These are phyloP conservation scores for Geranomyces variabilis DNA, from an alignment of 192 early-diverging fungal species.

Conservation along the genomic window DNA sequence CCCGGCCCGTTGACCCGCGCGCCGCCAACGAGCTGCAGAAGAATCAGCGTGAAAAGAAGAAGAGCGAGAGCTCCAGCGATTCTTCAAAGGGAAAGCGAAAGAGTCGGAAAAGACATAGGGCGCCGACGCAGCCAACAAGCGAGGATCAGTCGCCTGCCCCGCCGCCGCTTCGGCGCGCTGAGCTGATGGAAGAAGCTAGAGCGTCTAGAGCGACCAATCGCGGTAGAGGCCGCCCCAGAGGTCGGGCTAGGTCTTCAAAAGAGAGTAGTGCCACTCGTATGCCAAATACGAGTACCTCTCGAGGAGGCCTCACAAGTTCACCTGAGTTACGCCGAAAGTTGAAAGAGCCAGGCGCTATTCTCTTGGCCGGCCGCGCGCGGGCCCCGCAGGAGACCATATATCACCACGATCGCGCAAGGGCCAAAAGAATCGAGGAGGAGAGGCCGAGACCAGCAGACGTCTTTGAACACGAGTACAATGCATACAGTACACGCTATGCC, in stretches of 20 bases:
- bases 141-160: too few relatives aligned
- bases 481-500: not conserved
- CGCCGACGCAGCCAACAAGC: not conserved
- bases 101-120: not conserved
- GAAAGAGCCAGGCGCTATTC: not conserved
- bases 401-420: not conserved
- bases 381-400: not conserved
- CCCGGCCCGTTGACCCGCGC: slow-evolving; percentile 59
- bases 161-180: too few relatives aligned
- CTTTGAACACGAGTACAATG: slow-evolving; percentile 22
- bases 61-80: not conserved
- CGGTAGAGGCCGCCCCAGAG: not conserved
- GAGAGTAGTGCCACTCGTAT: not conserved
- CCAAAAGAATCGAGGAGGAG: not conserved
- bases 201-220: not conserved
- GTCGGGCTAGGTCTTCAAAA: not conserved
- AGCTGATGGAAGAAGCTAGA: too few relatives aligned
- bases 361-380: not conserved
- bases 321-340: not conserved
- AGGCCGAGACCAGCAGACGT: slow-evolving; percentile 7
- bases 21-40: slow-evolving; percentile 3
- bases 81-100: not conserved
- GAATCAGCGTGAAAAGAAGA: not conserved
- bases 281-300: not conserved
- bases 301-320: not conserved